A percentile compares a stretch with the other conserved stretches of the same genome.
Conservation (phyloP, 768 basidiomycete species). For the Psilocybe tampanensis region DNA sequence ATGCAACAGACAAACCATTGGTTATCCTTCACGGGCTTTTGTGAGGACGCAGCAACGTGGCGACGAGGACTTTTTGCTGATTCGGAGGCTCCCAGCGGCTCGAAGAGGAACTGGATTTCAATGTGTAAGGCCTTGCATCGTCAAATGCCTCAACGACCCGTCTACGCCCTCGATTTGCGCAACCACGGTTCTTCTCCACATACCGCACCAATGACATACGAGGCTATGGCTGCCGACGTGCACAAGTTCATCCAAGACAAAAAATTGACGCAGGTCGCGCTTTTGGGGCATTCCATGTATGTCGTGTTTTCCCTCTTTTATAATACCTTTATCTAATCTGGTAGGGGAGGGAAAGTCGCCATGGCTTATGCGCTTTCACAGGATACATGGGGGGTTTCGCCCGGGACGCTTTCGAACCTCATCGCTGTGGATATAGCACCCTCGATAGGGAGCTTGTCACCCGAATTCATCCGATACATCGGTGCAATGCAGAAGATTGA, state of each 20-base stretch:
- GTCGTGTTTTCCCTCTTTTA: slow-evolving; percentile 20
- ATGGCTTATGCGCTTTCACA: slow-evolving; percentile 65
- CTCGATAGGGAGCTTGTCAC: slow-evolving; percentile 52
- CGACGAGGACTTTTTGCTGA: not conserved
- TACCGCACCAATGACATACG: slow-evolving; percentile 70
- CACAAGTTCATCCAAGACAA: slow-evolving; percentile 62
- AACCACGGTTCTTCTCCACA: slow-evolving; percentile 90
- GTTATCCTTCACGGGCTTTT: slow-evolving; percentile 68
- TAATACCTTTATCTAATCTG: slow-evolving; percentile 4
- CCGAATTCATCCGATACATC: slow-evolving; percentile 69
- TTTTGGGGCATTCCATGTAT: slow-evolving; percentile 92
- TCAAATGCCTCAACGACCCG: slow-evolving; percentile 57
- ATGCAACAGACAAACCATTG: slow-evolving; percentile 42
- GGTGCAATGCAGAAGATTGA: slow-evolving; percentile 78
- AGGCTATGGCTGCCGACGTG: slow-evolving; percentile 80
- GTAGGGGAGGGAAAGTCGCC: slow-evolving; percentile 85
- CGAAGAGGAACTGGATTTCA: slow-evolving; percentile 88
- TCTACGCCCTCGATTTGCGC: slow-evolving; percentile 84
- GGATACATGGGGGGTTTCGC: slow-evolving; percentile 38
- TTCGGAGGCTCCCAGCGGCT: slow-evolving; percentile 55
- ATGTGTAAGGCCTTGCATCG: slow-evolving; percentile 75
- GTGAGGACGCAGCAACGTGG: slow-evolving; percentile 35
- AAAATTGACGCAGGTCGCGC: slow-evolving; percentile 59
- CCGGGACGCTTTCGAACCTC: slow-evolving; percentile 50
- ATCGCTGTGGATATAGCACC: slow-evolving; percentile 87